These are phyloP conservation scores for Grosmannia serpens DNA, from an alignment of 2,329 filamentous ascomycete genomes.

Conservation along the genomic window DNA sequence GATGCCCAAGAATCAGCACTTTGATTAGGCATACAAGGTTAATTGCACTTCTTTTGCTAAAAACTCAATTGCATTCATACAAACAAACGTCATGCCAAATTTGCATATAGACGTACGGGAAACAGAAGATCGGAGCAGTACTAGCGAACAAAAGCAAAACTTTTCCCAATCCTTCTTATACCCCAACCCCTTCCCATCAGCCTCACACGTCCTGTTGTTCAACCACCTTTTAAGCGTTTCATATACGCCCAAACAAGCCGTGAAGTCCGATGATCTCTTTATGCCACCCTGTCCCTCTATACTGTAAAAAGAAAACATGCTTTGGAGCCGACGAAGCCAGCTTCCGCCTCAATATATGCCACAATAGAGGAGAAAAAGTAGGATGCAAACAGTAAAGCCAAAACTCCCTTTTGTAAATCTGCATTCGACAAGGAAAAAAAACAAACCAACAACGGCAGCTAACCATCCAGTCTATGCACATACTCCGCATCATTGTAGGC, in stretches of 20 bases:
- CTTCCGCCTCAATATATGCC: constrained; percentile 1
- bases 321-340: neutral
- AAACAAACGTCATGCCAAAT: neutral
- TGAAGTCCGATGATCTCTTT: neutral
- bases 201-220: neutral
- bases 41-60: neutral
- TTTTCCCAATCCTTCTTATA: neutral
- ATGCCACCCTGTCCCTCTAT: neutral
- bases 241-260: neutral
- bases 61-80: neutral
- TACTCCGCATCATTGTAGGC: neutral
- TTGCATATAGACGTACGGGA: neutral
- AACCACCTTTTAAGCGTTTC: neutral
- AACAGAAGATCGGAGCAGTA: neutral
- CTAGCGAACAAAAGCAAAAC: neutral
- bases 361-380: neutral
- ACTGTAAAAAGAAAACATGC: neutral
- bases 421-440: neutral
- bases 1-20: neutral
- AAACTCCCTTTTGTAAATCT: neutral
- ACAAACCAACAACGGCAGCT: neutral
- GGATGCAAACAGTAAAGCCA: neutral
- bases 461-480: neutral
- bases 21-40: neutral
- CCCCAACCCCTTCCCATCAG: neutral